Percentiles rank a stretch among this genome's conserved stretches.
These are phyloP conservation scores for Geosmithia putterillii DNA, from an alignment of 2,329 filamentous ascomycete genomes.

Conservation along the genomic window DNA sequence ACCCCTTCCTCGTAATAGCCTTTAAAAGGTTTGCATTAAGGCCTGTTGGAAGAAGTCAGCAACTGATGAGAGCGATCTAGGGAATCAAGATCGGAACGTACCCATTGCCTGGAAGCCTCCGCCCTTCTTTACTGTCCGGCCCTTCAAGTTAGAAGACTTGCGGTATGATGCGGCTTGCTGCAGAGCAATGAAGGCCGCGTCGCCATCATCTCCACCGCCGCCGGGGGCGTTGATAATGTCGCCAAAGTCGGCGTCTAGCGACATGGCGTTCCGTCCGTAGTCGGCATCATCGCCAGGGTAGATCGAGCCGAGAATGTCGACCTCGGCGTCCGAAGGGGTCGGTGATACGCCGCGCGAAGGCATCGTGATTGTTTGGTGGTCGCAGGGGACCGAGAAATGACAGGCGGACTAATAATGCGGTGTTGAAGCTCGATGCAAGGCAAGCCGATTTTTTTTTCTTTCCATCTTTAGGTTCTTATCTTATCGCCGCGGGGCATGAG, in stretches of 20 bases:
- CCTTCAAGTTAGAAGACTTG: conserved; percentile 71
- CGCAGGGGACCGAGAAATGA: background rate
- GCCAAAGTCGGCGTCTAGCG: conserved; percentile 41
- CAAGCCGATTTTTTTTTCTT: conserved; percentile 16
- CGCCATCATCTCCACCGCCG: conserved; percentile 47
- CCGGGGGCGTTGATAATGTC: conserved; percentile 44
- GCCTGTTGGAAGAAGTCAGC: conserved; percentile 26
- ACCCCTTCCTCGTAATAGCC: conserved; percentile 87
- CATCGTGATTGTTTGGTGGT: conserved; percentile 37
- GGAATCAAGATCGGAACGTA: conserved; percentile 17
- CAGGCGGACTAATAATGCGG: background rate
- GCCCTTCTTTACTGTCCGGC: conserved; percentile 81
- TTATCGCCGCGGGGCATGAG: conserved; percentile 21
- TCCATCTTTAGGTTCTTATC: conserved; percentile 15
- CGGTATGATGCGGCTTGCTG: conserved; percentile 80
- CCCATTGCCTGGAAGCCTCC: conserved; percentile 96
- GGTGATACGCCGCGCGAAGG: conserved; percentile 65
- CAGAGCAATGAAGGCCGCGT: conserved; percentile 84
- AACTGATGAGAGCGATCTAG: background rate
- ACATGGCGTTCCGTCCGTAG: conserved; percentile 20
- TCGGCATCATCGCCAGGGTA: conserved; percentile 49
- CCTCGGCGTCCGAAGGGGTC: conserved; percentile 74
- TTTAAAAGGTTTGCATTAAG: conserved; percentile 75
- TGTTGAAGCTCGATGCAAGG: background rate
- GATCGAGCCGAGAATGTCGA: conserved; percentile 75